phyloP scores from a whole-genome alignment of 371 early-diverging fungal genomes.

The Chytridium lagenaria region DNA sequence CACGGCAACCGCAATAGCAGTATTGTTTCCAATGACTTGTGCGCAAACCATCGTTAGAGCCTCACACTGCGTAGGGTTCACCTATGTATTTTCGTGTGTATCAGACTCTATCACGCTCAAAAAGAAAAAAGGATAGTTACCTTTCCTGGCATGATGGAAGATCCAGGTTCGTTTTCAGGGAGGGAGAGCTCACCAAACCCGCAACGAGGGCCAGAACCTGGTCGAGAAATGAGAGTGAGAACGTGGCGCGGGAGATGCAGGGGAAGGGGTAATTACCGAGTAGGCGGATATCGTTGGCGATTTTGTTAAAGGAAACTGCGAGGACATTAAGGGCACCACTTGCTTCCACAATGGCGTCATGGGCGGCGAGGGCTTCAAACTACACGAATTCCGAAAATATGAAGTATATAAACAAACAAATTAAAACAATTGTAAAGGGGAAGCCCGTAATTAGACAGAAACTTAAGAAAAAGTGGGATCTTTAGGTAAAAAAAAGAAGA shows the following conservation, averaged over 20 bases:
- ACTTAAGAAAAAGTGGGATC: neutral
- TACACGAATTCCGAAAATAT: too few relatives aligned
- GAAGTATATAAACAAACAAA: slow-evolving; percentile 15
- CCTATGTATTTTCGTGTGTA: too few relatives aligned
- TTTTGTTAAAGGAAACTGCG: slow-evolving; percentile 96
- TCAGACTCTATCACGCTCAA: too few relatives aligned
- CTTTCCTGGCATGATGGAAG: slow-evolving; percentile 98
- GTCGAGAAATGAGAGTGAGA: too few relatives aligned
- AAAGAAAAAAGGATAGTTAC: too few relatives aligned
- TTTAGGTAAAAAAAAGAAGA: neutral
- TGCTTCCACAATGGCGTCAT: slow-evolving; percentile 96
- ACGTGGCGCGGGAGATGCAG: too few relatives aligned
- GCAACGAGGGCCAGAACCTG: slow-evolving; percentile 89
- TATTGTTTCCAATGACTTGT: slow-evolving; percentile 96
- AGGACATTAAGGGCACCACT: slow-evolving; percentile 90
- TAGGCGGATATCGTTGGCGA: slow-evolving; percentile 95
- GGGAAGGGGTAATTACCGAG: slow-evolving; percentile 61
- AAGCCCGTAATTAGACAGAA: neutral
- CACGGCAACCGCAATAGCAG: slow-evolving; percentile 78
- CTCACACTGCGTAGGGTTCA: slow-evolving; percentile 96
- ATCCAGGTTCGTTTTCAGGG: slow-evolving; percentile 97
- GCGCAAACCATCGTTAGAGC: slow-evolving; percentile 98
- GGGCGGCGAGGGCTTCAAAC: slow-evolving; percentile 96
- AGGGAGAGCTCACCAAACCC: slow-evolving; percentile 92
- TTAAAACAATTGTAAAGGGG: neutral